A percentile compares a stretch with the other conserved stretches of the same genome.
phyloP scores from a whole-genome alignment of 192 early-diverging fungal species.

The Glomus cerebriforme region DNA sequence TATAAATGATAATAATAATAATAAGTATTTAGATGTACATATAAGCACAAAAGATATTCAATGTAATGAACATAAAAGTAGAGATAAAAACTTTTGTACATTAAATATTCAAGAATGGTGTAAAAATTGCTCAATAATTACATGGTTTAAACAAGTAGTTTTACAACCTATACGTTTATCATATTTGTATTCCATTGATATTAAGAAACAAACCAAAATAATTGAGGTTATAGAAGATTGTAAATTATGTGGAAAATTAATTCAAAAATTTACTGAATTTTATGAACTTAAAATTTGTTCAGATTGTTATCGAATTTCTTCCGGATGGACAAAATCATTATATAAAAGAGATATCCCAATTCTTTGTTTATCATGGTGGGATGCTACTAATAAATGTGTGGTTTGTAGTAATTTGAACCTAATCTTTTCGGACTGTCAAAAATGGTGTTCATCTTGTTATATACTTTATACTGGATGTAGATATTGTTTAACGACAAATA shows the following conservation, averaged over 20 bases:
- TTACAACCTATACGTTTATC: too few species aligned
- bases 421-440: neutral
- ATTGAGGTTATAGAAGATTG: neutral
- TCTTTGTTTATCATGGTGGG: neutral
- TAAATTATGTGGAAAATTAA: neutral
- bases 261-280: neutral
- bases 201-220: too few species aligned
- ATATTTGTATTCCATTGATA: too few species aligned
- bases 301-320: neutral
- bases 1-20: neutral
- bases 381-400: neutral
- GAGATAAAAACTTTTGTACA: neutral
- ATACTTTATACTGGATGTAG: neutral
- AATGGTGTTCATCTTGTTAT: neutral
- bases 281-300: neutral
- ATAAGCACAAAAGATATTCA: neutral
- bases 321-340: neutral
- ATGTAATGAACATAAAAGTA: neutral
- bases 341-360: neutral
- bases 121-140: neutral
- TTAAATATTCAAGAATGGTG: neutral
- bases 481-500: neutral
- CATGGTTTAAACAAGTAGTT: neutral
- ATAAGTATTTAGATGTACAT: neutral
- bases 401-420: neutral